Conservation (phyloP, 768 basidiomycete species). For the Cubamyces sp. region DNA sequence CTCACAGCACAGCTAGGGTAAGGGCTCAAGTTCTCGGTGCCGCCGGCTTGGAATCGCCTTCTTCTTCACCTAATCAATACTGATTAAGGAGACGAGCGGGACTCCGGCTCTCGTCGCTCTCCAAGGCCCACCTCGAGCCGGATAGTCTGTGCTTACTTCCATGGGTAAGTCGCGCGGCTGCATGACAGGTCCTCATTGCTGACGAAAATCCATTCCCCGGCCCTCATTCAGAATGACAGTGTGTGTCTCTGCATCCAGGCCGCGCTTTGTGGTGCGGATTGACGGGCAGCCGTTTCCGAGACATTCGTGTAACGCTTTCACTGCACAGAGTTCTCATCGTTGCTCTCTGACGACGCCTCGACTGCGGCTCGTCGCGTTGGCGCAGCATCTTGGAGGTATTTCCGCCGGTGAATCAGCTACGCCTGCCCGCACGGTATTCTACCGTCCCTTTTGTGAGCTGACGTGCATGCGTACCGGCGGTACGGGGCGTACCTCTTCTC, state of each 20-base stretch:
- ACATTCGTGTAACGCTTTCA: neutral
- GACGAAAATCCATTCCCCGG: neutral
- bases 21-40: slow-evolving; percentile 1
- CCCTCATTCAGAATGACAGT: no score
- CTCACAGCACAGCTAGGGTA: neutral
- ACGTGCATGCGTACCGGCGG: neutral
- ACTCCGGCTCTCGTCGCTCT: neutral
- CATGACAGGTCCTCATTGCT: neutral
- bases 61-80: slow-evolving; percentile 6
- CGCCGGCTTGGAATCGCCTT: neutral
- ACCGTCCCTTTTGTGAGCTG: neutral
- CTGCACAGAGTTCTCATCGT: neutral
- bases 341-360: neutral
- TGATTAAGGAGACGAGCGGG: neutral
- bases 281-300: neutral
- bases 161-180: slow-evolving; percentile 4
- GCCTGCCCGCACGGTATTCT: neutral
- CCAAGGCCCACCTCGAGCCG: neutral
- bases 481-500: neutral
- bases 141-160: neutral
- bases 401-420: slow-evolving; percentile 9
- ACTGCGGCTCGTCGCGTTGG: neutral
- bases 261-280: no score
- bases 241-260: no score
- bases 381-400: neutral